Base-by-base conservation (phyloP, 805 yeast species). In the Saccharomyces paradoxus region DNA sequence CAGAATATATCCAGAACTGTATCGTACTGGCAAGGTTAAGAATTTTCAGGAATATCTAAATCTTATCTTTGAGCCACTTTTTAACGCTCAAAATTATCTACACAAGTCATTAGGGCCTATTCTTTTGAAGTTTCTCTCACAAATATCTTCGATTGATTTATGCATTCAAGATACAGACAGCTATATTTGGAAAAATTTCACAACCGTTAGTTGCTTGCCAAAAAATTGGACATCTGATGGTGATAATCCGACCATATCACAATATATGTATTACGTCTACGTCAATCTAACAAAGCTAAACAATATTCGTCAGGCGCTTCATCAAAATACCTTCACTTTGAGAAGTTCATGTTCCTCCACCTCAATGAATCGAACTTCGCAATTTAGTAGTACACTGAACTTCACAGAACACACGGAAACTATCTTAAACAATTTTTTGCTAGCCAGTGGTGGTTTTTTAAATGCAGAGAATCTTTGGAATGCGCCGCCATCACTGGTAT, bases 181-280 rank as follows among this genome's bases (percentile, higher is more conserved):
- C 27, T 56, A 59, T 52, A 31, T 63, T 53, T 56, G 76, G 76
- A 54, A 54, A 30, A 51, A 60, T 41, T 60, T 68, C 53, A 55
- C 62, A 7, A 55, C 57, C 44, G 53, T 57, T 5, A 27, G 54
- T 12, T 55, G 61, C 2, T 13, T 27, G 6, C 70, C 71, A 10
- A 30, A 41, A 2, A 51, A 63, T 3, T 74, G 77, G 77, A 54
- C 53, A 8, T 62, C 66, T 0, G 50, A 56, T 28, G 64, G 66
- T 3, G 70, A 67, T 22, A 74, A 74, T 53, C 77, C 78, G 9
- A 74, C 77, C 1, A 66, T 72, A 26, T 64, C 74, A 14, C 72
- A 73, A 48, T 73, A 73, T 57, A 60, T 71, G 61, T 74, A 70
- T 53, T 72, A 73, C 54, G 56, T 72, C 9, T 71, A 62, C 49